Base-by-base conservation (phyloP, 129 eudicot genomes). In the Lonicera japonica region DNA sequence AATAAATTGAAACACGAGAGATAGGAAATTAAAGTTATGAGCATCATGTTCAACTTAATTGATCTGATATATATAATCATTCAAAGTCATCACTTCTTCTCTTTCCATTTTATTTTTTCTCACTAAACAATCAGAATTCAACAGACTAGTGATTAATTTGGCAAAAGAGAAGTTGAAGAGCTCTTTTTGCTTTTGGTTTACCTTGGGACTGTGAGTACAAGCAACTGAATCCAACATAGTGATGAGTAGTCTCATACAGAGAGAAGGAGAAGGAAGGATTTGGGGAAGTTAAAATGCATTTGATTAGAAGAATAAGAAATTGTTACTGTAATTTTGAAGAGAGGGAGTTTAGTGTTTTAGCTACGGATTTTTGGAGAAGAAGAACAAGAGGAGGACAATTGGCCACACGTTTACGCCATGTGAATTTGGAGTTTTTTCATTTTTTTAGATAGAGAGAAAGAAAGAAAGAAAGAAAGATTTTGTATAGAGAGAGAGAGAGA, bases 211-310 rank as follows among this genome's bases (percentile, higher is more conserved):
- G 68, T 70, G 75, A 56, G 39, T 61, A 58, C 68, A 79, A 64
- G 82, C 72, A 24, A 79, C 56, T 16, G 84, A 70, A 60, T 80
- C 91, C 55, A 81, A 67, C 97, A 87, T 87, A 11, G 23, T 22
- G 69, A 71, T 1, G 43, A 61, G 16, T 23, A 43, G 36, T 75
- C 63, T n/a, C n/a, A n/a, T n/a, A 75, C 23, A 25, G 64, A 21
- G 57, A 29, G 36, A 29, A 38, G 61, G 19, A 11, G 68, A 34
- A 38, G 9, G 21, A 48, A 1, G 34, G 36, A 9, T 67, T 40
- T 8, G 34, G 17, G 16, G 21, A 24, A 41, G 50, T n/a, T 41
- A 43, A 11, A 21, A 69, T 38, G 67, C 74, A 69, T 69, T 60
- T 18, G 50, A 1, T 10, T 1, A 43, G 50, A 43, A 43, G 3